These are phyloP conservation scores for Aurifilum marmelostoma DNA, from an alignment of 2,329 filamentous ascomycete genomes.

Conservation along the genomic window DNA sequence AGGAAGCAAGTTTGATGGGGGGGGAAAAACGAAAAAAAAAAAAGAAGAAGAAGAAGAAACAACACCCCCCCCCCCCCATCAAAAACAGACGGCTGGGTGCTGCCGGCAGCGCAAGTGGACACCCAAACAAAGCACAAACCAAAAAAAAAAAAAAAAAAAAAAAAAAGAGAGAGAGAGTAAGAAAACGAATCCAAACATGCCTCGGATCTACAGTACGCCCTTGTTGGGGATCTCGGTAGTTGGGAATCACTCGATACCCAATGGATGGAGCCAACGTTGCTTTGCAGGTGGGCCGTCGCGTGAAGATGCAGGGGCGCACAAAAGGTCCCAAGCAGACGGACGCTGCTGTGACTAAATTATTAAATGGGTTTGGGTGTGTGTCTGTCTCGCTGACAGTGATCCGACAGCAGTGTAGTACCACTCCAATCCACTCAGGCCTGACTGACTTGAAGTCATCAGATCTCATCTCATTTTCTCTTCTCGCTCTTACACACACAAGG, in stretches of 20 bases:
- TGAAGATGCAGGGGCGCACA: slow-evolving; percentile 7
- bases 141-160: neutral
- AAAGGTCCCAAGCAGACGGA: slow-evolving; percentile 12
- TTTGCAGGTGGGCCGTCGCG: neutral
- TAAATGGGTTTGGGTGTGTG: neutral
- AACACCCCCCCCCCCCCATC: no score
- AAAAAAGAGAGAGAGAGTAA: no score
- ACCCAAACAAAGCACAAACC: neutral
- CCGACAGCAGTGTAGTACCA: neutral
- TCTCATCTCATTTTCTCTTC: neutral
- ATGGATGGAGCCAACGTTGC: neutral
- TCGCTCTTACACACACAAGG: neutral
- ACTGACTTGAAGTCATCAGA: neutral
- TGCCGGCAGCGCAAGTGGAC: slow-evolving; percentile 14
- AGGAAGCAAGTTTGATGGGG: no score
- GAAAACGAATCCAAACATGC: neutral
- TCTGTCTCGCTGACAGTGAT: slow-evolving; percentile 3
- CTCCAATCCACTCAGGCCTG: neutral
- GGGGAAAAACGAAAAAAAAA: neutral
- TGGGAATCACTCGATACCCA: neutral
- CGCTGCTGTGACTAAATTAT: slow-evolving; percentile 2
- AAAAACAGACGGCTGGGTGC: slow-evolving; percentile 14
- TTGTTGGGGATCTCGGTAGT: neutral
- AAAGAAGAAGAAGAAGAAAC: neutral
- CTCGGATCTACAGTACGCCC: slow-evolving; percentile 19